These are phyloP conservation scores for Lentinula edodes DNA, from an alignment of 768 basidiomycete genomes.

Conservation along the genomic window DNA sequence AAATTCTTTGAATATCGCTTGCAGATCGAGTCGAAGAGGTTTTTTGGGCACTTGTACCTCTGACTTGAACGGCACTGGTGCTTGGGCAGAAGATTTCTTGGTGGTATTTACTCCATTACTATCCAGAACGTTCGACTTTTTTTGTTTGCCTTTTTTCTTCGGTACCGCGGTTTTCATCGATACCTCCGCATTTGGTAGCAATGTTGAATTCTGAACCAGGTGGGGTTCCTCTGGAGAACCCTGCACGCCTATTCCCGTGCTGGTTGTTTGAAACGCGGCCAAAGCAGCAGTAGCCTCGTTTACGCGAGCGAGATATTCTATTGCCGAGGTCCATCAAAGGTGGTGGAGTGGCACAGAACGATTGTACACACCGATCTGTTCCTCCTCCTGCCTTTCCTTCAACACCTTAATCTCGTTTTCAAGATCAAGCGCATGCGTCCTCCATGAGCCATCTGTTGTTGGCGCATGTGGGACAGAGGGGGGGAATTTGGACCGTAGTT, in stretches of 20 bases:
- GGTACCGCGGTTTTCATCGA: neutral
- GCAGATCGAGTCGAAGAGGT: neutral
- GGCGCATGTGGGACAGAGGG: conserved; percentile 15
- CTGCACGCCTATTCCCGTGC: neutral
- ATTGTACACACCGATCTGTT: conserved; percentile 32
- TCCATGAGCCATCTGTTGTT: conserved; percentile 28
- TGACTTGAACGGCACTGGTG: too few relatives aligned
- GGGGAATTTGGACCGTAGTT: conserved; percentile 32
- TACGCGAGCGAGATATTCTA: neutral
- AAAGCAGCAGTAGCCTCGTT: neutral
- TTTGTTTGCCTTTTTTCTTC: neutral
- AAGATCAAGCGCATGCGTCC: conserved; percentile 32
- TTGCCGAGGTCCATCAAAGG: neutral
- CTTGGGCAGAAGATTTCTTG: neutral
- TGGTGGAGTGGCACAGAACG: neutral
- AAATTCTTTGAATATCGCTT: neutral
- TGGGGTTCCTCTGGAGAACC: neutral
- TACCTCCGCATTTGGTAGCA: neutral
- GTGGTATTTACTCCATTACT: neutral
- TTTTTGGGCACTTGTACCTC: neutral
- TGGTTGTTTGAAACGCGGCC: neutral
- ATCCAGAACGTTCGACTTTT: neutral
- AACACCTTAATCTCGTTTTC: conserved; percentile 33
- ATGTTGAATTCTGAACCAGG: neutral
- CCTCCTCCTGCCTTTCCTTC: conserved; percentile 32